A percentile compares a stretch with the other conserved stretches of the same genome.
Evolutionary conservation across 495 filamentous ascomycete genomes (phyloP).

Genomic region (Ramalina intermedia): DNA sequence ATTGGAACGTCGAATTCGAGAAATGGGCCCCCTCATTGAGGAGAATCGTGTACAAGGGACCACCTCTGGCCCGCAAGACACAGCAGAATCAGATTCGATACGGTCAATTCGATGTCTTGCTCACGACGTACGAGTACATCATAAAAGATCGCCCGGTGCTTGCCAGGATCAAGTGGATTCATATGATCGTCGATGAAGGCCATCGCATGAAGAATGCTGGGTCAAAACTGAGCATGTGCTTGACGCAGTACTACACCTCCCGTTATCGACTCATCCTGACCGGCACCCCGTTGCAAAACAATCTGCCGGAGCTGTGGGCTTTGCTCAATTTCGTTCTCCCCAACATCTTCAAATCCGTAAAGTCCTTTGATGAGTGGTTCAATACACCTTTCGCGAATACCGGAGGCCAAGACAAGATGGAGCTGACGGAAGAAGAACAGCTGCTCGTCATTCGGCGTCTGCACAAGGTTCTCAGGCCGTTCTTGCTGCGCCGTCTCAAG

Average conservation of each 20-base stretch:
- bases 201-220: constrained; percentile 99
- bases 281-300: constrained; percentile 94
- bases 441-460: constrained; percentile 95
- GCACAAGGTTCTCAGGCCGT: constrained; percentile 93
- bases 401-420: constrained; percentile 95
- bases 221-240: constrained; percentile 87
- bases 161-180: constrained; percentile 96
- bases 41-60: constrained; percentile 92
- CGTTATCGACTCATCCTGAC: constrained; percentile 93
- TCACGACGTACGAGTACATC: constrained; percentile 98
- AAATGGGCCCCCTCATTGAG: constrained; percentile 88
- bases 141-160: constrained; percentile 94
- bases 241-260: constrained; percentile 87
- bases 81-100: constrained; percentile 89
- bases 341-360: constrained; percentile 98
- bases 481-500: constrained; percentile 95
- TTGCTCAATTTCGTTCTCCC: constrained; percentile 96
- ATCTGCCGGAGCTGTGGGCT: constrained; percentile 89
- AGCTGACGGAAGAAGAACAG: constrained; percentile 97
- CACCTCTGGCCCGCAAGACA: constrained; percentile 73
- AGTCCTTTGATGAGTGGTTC: constrained; percentile 99
- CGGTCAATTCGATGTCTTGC: constrained; percentile 85
- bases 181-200: constrained; percentile 99
- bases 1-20: constrained; percentile 97
- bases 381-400: constrained; percentile 99